Percentiles rank a stretch among this genome's conserved stretches.
Evolutionary conservation across 257 asterid species (phyloP).

Genomic region (Nicotiana noctiflora): DNA sequence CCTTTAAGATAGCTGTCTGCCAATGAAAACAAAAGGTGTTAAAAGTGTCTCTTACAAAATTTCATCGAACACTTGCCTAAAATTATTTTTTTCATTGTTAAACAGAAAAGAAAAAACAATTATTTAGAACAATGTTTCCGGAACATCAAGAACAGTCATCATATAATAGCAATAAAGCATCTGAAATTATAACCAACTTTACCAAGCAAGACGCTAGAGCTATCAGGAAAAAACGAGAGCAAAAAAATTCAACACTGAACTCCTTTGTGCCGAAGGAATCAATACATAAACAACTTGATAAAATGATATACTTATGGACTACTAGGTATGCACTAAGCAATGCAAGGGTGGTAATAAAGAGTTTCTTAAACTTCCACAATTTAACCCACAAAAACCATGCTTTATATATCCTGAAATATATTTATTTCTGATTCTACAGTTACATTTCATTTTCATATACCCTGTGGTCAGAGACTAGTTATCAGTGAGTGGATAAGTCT

Average conservation of each 20-base stretch:
- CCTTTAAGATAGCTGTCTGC: slow-evolving; percentile 93
- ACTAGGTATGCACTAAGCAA: no score
- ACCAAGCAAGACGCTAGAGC: background rate
- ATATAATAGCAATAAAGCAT: background rate
- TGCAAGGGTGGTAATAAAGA: no score
- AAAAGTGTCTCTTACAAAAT: background rate
- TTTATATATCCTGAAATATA: no score
- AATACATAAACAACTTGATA: no score
- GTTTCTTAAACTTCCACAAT: no score
- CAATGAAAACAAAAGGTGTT: slow-evolving; percentile 5
- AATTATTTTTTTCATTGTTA: background rate
- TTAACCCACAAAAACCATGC: background rate
- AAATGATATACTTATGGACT: background rate
- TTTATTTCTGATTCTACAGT: background rate
- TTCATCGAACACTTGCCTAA: background rate
- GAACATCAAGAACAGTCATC: background rate
- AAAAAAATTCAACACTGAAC: no score
- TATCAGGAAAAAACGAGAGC: background rate
- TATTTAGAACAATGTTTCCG: background rate
- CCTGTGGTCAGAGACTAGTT: background rate
- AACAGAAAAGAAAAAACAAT: background rate
- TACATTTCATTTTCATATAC: background rate
- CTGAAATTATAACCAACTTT: background rate
- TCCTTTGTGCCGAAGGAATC: no score
- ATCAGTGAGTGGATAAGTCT: no score